These are phyloP conservation scores for Calonectria leucothoes DNA, from an alignment of 2,329 filamentous ascomycete genomes.

Conservation along the genomic window DNA sequence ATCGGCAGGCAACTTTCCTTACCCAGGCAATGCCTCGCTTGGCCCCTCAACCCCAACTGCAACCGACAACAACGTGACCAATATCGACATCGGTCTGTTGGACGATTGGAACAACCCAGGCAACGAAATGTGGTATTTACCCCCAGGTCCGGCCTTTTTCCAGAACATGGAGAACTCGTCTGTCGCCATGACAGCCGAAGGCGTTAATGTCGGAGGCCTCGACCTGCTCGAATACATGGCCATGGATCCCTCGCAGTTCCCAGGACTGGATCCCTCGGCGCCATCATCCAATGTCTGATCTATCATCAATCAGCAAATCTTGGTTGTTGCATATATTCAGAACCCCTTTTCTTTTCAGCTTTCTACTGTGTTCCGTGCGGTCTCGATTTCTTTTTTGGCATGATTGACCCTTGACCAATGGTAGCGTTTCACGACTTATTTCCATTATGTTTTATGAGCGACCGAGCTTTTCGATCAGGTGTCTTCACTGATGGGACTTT, in stretches of 20 bases:
- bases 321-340: not conserved
- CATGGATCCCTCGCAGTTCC: conserved; percentile 63
- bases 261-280: conserved; percentile 46
- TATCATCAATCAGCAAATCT: no score
- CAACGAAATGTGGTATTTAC: conserved; percentile 76
- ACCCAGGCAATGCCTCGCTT: conserved; percentile 61
- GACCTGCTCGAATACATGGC: conserved; percentile 77
- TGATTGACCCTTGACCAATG: conserved; percentile 3
- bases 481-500: not conserved
- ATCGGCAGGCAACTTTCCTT: conserved; percentile 65
- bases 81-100: conserved; percentile 57
- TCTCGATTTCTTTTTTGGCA: not conserved
- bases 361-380: not conserved
- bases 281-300: conserved; percentile 32
- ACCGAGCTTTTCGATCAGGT: not conserved
- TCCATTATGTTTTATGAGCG: not conserved
- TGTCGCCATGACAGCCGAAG: conserved; percentile 75
- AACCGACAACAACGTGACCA: conserved; percentile 41
- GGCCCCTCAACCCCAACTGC: conserved; percentile 62
- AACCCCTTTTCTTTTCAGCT: not conserved
- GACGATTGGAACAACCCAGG: conserved; percentile 67
- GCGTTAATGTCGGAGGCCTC: conserved; percentile 74
- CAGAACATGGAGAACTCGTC: conserved; percentile 71
- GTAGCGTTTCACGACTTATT: not conserved
- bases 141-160: conserved; percentile 72